Percentiles rank a stretch among this genome's conserved stretches.
These are phyloP conservation scores for Hyphopichia buzzinii DNA, from an alignment of 1,139 yeast species.

Conservation along the genomic window DNA sequence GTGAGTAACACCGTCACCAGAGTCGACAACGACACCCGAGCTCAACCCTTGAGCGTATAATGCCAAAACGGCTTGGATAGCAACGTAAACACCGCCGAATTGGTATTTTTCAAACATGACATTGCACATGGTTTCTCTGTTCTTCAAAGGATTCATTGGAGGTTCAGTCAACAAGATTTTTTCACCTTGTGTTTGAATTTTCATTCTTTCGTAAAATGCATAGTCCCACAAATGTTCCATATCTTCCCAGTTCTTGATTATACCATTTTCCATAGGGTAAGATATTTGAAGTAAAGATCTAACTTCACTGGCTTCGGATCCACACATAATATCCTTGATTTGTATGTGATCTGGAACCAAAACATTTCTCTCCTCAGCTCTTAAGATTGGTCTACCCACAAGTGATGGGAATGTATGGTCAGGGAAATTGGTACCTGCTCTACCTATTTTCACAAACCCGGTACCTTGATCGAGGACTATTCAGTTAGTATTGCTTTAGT, in stretches of 20 bases:
- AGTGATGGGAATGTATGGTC: constrained; percentile 98
- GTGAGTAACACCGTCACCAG: constrained; percentile 88
- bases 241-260: constrained; percentile 96
- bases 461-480: constrained; percentile 98
- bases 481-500: constrained; percentile 15
- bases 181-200: constrained; percentile 68
- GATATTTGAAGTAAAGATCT: constrained; percentile 87
- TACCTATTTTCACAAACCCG: constrained; percentile 92
- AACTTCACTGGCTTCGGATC: constrained; percentile 90
- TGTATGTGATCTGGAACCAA: constrained; percentile 58
- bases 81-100: constrained; percentile 96
- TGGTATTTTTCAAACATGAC: constrained; percentile 96
- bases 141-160: constrained; percentile 94
- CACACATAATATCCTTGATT: constrained; percentile 94
- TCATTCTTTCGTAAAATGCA: constrained; percentile 89
- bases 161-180: constrained; percentile 93
- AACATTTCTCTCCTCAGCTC: constrained; percentile 88
- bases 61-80: constrained; percentile 97
- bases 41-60: constrained; percentile 95
- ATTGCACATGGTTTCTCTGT: constrained; percentile 92
- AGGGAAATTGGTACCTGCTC: constrained; percentile 97
- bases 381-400: constrained; percentile 94
- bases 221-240: constrained; percentile 99
- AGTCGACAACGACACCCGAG: constrained; percentile 98
- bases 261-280: constrained; percentile 98